A percentile compares a stretch with the other conserved stretches of the same genome.
Conservation (phyloP, 176 grass and related monocot genomes). For the Rhipidocladum racemiflorum region DNA sequence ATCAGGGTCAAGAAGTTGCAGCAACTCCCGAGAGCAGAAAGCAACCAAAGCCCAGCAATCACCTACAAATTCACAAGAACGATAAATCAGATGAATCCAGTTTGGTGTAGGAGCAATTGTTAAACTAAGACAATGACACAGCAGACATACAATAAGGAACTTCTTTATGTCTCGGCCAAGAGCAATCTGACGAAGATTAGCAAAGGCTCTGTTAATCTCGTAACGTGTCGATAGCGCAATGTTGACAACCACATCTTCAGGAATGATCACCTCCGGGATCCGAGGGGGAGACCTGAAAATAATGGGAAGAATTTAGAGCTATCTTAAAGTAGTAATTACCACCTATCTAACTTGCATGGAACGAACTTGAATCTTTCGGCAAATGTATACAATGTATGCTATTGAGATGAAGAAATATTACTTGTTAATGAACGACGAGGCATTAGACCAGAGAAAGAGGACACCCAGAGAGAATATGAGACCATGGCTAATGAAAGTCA, state of each 20-base stretch:
- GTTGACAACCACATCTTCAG: constrained; percentile 64
- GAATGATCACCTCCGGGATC: constrained; percentile 61
- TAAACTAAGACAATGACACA: not conserved
- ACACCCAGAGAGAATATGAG: constrained; percentile 73
- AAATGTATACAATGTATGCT: constrained; percentile 6
- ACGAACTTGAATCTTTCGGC: not conserved
- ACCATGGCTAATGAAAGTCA: constrained; percentile 73
- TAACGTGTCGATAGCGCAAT: constrained; percentile 59
- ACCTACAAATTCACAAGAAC: constrained; percentile 42
- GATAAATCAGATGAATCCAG: not conserved
- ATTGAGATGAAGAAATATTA: constrained; percentile 22
- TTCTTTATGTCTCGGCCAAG: constrained; percentile 80
- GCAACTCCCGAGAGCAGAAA: constrained; percentile 69
- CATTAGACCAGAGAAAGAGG: constrained; percentile 93
- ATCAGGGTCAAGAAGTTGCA: constrained; percentile 92
- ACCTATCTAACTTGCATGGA: not conserved
- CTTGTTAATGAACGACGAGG: constrained; percentile 78
- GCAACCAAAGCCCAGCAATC: constrained; percentile 83
- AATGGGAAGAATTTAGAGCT: not conserved
- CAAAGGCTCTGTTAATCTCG: constrained; percentile 73
- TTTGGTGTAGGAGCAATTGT: not conserved
- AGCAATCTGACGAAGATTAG: constrained; percentile 64
- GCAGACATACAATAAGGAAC: constrained; percentile 72
- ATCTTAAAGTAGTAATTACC: not conserved
- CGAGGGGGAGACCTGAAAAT: constrained; percentile 66